These are phyloP conservation scores for Rhodofomes roseus DNA, from an alignment of 1,284 basidiomycete species.

Conservation along the genomic window DNA sequence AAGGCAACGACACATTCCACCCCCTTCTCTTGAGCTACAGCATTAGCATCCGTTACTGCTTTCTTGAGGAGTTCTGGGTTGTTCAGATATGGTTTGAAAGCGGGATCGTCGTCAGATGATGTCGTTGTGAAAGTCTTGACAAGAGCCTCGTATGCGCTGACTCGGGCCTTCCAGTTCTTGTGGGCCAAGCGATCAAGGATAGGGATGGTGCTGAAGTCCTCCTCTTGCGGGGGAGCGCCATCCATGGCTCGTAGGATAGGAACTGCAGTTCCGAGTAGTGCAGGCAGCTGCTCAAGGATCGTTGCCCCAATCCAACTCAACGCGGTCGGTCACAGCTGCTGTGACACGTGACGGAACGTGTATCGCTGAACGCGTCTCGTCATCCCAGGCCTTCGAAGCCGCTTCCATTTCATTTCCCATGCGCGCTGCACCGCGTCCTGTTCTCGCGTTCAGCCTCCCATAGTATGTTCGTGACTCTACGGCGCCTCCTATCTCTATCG, in stretches of 20 bases:
- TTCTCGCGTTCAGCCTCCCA: background rate
- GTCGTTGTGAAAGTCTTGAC: constrained; percentile 85
- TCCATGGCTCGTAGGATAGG: constrained; percentile 57
- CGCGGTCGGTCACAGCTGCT: constrained; percentile 10
- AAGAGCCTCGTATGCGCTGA: constrained; percentile 90
- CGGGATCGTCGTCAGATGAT: constrained; percentile 89
- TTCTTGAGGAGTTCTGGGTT: constrained; percentile 81
- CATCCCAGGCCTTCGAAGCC: background rate
- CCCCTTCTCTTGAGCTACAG: constrained; percentile 97
- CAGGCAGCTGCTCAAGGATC: constrained; percentile 2
- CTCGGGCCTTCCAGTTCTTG: constrained; percentile 99
- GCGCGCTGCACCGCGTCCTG: background rate
- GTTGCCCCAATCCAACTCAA: constrained; percentile 2
- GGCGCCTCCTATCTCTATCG: background rate
- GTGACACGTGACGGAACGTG: constrained; percentile 10
- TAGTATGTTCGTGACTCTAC: background rate
- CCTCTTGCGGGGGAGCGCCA: constrained; percentile 86
- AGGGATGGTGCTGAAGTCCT: constrained; percentile 86
- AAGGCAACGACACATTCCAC: constrained; percentile 83
- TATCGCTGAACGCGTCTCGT: background rate
- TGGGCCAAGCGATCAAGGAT: constrained; percentile 83
- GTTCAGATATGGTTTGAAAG: constrained; percentile 86
- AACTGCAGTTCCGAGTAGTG: constrained; percentile 7
- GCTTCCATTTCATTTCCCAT: background rate
- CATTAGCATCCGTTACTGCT: constrained; percentile 90